These are phyloP conservation scores for Cystobasidium slooffiae DNA, from an alignment of 1,284 basidiomycete species.

Conservation along the genomic window DNA sequence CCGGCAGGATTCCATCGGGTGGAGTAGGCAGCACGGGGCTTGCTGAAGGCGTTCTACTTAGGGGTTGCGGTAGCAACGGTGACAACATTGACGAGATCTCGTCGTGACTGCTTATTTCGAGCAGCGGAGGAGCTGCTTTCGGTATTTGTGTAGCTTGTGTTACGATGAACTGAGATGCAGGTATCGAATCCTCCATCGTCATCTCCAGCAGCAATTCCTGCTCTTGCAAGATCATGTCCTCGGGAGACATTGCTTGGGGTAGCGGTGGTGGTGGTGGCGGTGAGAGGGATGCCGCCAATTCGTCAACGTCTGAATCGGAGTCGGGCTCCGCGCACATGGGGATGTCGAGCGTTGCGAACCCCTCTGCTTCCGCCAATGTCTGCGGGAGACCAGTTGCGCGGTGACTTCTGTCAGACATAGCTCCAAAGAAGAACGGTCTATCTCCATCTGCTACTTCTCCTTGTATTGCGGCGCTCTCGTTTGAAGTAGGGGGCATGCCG, in stretches of 20 bases:
- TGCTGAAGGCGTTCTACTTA: not conserved
- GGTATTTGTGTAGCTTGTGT: not conserved
- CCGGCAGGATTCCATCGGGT: not conserved
- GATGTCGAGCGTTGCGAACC: not conserved
- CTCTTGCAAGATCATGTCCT: not conserved
- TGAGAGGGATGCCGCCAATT: not conserved
- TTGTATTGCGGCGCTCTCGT: too few relatives aligned
- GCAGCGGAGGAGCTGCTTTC: too few relatives aligned
- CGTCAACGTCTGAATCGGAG: conserved; percentile 1
- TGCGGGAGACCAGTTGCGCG: too few relatives aligned
- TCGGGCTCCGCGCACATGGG: not conserved
- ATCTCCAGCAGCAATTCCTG: conserved; percentile 6
- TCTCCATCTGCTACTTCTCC: too few relatives aligned
- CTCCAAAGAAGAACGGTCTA: too few relatives aligned
- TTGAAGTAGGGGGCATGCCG: too few relatives aligned
- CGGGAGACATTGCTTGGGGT: not conserved
- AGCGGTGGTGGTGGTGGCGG: not conserved
- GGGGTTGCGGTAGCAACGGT: too few relatives aligned
- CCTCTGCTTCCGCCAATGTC: too few relatives aligned
- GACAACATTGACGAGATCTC: too few relatives aligned
- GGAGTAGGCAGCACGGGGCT: conserved; percentile 4
- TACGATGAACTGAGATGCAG: not conserved
- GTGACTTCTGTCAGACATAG: too few relatives aligned
- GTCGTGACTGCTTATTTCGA: too few relatives aligned
- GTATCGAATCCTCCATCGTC: conserved; percentile 3